These are phyloP conservation scores for Pichia nakasei DNA, from an alignment of 805 yeast genomes.

Conservation along the genomic window DNA sequence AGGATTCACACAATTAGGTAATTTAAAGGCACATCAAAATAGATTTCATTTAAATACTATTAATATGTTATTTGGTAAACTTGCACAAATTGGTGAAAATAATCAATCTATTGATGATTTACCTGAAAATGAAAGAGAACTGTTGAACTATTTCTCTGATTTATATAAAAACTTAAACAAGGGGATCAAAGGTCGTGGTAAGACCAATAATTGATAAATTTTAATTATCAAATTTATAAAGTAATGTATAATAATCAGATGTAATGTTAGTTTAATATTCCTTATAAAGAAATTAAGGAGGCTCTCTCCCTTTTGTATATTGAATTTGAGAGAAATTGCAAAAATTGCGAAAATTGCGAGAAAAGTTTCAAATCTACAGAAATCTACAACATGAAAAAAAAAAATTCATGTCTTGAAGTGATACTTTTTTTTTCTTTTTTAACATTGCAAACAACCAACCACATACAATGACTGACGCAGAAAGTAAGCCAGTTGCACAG, in stretches of 20 bases:
- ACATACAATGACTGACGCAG: background rate
- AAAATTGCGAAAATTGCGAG: no score
- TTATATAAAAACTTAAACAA: conserved; percentile 82
- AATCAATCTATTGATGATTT: conserved; percentile 33
- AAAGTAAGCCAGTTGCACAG: background rate
- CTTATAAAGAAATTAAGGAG: no score
- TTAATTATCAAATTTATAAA: no score
- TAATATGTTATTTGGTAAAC: conserved; percentile 51
- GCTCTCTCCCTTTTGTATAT: no score
- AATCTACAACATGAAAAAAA: no score
- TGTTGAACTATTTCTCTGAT: conserved; percentile 69
- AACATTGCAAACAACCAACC: no score
- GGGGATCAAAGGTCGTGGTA: conserved; percentile 90
- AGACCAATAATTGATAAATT: conserved; percentile 17
- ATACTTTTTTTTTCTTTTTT: no score
- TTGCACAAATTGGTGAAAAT: conserved; percentile 51
- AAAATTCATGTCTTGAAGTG: no score
- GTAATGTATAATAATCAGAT: no score
- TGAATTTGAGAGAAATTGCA: no score
- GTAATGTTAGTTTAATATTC: no score
- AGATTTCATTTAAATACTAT: conserved; percentile 73
- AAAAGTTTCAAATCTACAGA: no score
- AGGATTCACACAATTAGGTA: conserved; percentile 85
- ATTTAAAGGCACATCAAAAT: conserved; percentile 89
- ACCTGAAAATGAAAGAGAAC: conserved; percentile 56